Conservation (phyloP, 345 rosid genomes). For the Citropsis articulata region DNA sequence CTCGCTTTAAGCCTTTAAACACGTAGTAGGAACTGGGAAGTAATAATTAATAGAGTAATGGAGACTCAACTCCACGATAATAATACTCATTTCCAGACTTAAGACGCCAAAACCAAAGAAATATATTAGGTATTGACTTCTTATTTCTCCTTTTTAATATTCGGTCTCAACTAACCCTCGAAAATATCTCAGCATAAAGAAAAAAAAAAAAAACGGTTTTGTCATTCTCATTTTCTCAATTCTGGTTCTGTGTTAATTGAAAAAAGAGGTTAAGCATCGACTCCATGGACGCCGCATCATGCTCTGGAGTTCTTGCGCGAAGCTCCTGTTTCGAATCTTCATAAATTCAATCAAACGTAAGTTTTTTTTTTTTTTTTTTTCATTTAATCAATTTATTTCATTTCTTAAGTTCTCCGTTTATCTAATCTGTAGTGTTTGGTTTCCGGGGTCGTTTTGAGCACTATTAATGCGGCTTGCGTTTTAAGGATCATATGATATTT, state of each 20-base stretch:
- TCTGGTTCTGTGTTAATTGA: neutral
- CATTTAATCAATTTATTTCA: neutral
- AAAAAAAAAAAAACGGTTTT: no score
- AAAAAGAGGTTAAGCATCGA: neutral
- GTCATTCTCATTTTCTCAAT: neutral
- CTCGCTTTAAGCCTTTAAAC: no score
- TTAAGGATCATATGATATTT: neutral
- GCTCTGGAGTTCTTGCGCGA: neutral
- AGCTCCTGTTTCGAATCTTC: neutral
- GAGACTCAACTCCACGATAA: no score
- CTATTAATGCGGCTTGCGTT: neutral
- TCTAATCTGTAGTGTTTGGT: neutral
- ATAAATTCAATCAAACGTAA: neutral
- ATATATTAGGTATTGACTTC: neutral
- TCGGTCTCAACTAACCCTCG: neutral
- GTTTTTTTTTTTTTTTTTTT: neutral
- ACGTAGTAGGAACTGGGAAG: no score
- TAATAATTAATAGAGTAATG: no score
- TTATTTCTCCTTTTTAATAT: neutral
- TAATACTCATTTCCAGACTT: neutral
- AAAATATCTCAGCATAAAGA: neutral
- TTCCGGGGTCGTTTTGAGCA: neutral
- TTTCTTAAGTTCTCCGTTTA: neutral
- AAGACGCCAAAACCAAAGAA: neutral
- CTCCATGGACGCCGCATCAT: slow-evolving; percentile 19